phyloP scores from a whole-genome alignment of 495 filamentous ascomycete species.

The Penicillium turbatum region DNA sequence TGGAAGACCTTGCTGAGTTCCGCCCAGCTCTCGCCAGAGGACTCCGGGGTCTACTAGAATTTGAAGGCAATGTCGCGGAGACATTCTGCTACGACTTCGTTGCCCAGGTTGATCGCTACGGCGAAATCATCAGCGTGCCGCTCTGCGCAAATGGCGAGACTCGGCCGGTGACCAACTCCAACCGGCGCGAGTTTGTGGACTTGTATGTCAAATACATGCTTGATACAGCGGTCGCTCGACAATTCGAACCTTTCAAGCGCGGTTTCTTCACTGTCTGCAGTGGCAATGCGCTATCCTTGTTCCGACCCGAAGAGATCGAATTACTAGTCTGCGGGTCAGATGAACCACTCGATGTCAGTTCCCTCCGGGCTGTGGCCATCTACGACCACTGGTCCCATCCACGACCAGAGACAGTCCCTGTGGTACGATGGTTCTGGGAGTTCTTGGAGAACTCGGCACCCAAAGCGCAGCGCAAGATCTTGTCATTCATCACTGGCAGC shows the following conservation, averaged over 20 bases:
- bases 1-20: slow-evolving; percentile 84
- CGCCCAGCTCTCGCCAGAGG: slow-evolving; percentile 74
- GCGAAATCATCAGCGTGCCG: slow-evolving; percentile 56
- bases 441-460: slow-evolving; percentile 64
- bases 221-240: slow-evolving; percentile 70
- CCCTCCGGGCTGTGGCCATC: slow-evolving; percentile 70
- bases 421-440: slow-evolving; percentile 86
- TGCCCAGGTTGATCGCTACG: slow-evolving; percentile 73
- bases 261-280: slow-evolving; percentile 93
- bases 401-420: slow-evolving; percentile 54
- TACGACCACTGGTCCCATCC: slow-evolving; percentile 72
- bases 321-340: slow-evolving; percentile 85
- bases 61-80: slow-evolving; percentile 77
- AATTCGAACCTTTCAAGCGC: slow-evolving; percentile 93
- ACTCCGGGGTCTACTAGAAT: slow-evolving; percentile 72
- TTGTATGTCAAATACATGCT: slow-evolving; percentile 78
- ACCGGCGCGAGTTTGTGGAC: slow-evolving; percentile 84
- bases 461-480: slow-evolving; percentile 66
- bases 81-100: slow-evolving; percentile 85
- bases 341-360: slow-evolving; percentile 71
- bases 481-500: slow-evolving; percentile 90
- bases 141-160: slow-evolving; percentile 74
- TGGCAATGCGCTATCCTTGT: slow-evolving; percentile 83
- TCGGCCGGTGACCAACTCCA: slow-evolving; percentile 75
- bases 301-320: slow-evolving; percentile 94